These are phyloP conservation scores for Pezicula radicicola DNA, from an alignment of 2,329 filamentous ascomycete species.

Conservation along the genomic window DNA sequence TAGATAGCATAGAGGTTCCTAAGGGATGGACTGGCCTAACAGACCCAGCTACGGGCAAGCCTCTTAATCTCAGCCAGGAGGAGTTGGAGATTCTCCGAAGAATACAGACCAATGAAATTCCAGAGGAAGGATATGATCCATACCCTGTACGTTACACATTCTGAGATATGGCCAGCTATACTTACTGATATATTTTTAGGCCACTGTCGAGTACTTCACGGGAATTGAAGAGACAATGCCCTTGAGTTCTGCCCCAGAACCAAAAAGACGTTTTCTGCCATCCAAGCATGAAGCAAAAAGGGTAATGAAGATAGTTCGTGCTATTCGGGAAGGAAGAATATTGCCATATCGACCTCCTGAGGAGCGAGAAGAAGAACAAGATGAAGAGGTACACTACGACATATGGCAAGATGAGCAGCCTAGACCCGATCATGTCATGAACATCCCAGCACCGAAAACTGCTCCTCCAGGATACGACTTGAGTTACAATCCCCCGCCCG, in stretches of 20 bases:
- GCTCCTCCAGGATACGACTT: conserved; percentile 92
- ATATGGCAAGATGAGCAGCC: conserved; percentile 93
- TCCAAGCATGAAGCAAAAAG: conserved; percentile 97
- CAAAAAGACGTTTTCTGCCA: conserved; percentile 91
- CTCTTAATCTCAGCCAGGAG: conserved; percentile 79
- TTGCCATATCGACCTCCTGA: conserved; percentile 80
- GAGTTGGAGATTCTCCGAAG: conserved; percentile 86
- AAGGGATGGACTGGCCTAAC: conserved; percentile 97
- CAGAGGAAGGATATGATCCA: conserved; percentile 85
- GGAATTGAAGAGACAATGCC: conserved; percentile 91
- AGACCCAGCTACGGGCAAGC: conserved; percentile 90
- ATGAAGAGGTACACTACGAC: conserved; percentile 71
- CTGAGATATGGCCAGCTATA: background rate
- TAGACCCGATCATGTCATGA: conserved; percentile 83
- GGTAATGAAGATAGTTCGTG: conserved; percentile 94
- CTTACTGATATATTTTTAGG: conserved; percentile 38
- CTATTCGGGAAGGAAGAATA: conserved; percentile 91
- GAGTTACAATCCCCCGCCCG: conserved; percentile 92
- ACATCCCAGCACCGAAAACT: conserved; percentile 90
- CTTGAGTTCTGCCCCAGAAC: conserved; percentile 88
- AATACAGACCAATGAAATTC: conserved; percentile 84
- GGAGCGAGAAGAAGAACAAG: conserved; percentile 68
- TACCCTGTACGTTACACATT: conserved; percentile 63
- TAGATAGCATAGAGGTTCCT: conserved; percentile 95
- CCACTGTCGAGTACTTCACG: conserved; percentile 92